These are phyloP conservation scores for Boletus huronensis DNA, from an alignment of 768 basidiomycete species.

Conservation along the genomic window DNA sequence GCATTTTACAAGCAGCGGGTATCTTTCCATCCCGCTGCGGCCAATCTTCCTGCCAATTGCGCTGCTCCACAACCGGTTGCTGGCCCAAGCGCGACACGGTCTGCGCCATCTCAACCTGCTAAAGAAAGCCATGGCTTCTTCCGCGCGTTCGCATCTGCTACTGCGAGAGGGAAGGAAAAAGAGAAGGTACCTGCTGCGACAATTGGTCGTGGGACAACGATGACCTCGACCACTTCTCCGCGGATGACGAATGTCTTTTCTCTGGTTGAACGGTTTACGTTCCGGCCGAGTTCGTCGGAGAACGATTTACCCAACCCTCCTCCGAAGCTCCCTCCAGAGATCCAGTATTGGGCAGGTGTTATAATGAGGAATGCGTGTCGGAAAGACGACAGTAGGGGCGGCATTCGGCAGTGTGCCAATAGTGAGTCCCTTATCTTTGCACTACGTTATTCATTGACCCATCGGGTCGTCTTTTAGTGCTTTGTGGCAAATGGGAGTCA, in stretches of 20 bases:
- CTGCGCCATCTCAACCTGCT: slow-evolving; percentile 11
- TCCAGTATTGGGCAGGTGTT: slow-evolving; percentile 99
- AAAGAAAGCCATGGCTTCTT: slow-evolving; percentile 44
- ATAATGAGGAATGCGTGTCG: slow-evolving; percentile 99
- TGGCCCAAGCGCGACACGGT: slow-evolving; percentile 25
- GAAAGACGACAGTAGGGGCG: slow-evolving; percentile 91
- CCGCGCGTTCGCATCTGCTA: slow-evolving; percentile 41
- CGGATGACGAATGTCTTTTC: slow-evolving; percentile 92
- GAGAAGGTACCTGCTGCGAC: slow-evolving; percentile 28
- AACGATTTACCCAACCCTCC: slow-evolving; percentile 65
- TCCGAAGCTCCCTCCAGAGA: slow-evolving; percentile 77
- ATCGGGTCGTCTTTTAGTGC: slow-evolving; percentile 49
- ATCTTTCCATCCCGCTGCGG: slow-evolving; percentile 79
- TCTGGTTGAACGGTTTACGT: slow-evolving; percentile 94
- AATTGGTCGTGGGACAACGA: slow-evolving; percentile 18
- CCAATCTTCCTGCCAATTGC: slow-evolving; percentile 36
- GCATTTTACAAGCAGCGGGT: slow-evolving; percentile 87
- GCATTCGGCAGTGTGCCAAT: slow-evolving; percentile 96
- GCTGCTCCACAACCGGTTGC: slow-evolving; percentile 23
- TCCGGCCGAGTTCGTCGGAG: slow-evolving; percentile 83
- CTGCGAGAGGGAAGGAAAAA: slow-evolving; percentile 49
- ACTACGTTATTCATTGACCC: not conserved
- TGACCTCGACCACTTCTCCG: not conserved
- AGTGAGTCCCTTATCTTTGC: slow-evolving; percentile 48
- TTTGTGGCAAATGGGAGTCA: slow-evolving; percentile 92